Evolutionary conservation across 352 stramenopile genomes (phyloP), one percentile per base, ranked within the genome.

Genomic region (Phytophthora citricola): DNA sequence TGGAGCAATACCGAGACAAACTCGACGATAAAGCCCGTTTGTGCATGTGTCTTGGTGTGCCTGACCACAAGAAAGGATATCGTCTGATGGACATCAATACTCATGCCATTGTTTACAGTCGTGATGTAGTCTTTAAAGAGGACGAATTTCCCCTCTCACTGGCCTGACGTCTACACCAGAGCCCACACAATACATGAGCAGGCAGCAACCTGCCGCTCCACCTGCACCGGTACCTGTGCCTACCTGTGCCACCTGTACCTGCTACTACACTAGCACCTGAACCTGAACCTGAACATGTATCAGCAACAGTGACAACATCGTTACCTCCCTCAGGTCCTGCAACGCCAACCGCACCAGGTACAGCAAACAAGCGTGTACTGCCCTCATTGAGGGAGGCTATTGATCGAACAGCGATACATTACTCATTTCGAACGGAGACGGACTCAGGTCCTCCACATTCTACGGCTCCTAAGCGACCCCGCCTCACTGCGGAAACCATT

Each of bases 51-150:
- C 8, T 65, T 1, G 47, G 58, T 0, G 27, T 58, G 8, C 47
- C 47, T 2, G 29, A 40, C 10, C 29, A 58, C 9, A 58, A 52
- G 7, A 38, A 52, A 22, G 14, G 58, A 0, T 58, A 58, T 47
- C 47, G 58, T 1, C 20, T 58, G 1, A 65, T 58, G 58, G 29
- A 58, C 20, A 26, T 58, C 12, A 48, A 41, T 5, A 65, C 47
- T 1, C 38, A 57, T 22, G 27, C 9, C 3, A 58, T 65, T 27
- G 31, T 65, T 0, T 65, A 58, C 17, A 65, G 57, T 40, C 57
- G 58, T 40, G 58, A 58, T 53, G 58, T 65, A 3, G 29, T 58
- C 1, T 58, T 59, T 7, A 20, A 44, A 8, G 22, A 66, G 24
- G 15, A 52, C 4, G 31, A 49, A 31, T 50, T 57, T 22, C 47